A percentile compares a stretch with the other conserved stretches of the same genome.
Evolutionary conservation across 2,329 filamentous ascomycete genomes (phyloP).

Genomic region (Fusarium oligoseptatum): DNA sequence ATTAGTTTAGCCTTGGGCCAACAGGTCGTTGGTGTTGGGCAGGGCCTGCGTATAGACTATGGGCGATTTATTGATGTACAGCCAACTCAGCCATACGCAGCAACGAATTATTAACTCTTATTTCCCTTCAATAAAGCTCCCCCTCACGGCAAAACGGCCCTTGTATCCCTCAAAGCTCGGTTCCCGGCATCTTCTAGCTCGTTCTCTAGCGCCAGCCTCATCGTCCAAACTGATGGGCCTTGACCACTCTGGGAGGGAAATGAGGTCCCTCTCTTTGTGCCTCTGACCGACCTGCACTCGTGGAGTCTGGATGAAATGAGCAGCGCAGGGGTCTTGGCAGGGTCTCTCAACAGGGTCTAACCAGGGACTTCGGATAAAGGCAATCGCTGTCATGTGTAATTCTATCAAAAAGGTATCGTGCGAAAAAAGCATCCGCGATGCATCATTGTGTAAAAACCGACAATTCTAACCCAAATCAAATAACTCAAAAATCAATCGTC

Average conservation of each 20-base stretch:
- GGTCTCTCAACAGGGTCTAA: background rate
- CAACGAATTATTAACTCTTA: background rate
- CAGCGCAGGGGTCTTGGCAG: background rate
- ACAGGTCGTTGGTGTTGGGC: background rate
- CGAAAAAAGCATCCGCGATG: constrained; percentile 32
- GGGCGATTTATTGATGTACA: constrained; percentile 1
- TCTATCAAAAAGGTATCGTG: constrained; percentile 44
- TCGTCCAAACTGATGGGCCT: background rate
- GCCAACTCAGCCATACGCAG: background rate
- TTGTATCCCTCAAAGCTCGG: constrained; percentile 14
- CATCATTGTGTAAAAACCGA: constrained; percentile 24
- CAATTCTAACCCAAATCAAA: constrained; percentile 19
- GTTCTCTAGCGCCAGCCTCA: background rate
- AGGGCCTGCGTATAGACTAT: background rate
- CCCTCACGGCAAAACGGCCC: constrained; percentile 10
- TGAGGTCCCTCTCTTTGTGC: constrained; percentile 6
- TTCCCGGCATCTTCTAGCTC: background rate
- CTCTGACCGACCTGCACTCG: background rate
- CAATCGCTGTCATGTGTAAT: constrained; percentile 11
- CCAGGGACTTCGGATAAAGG: background rate
- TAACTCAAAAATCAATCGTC: constrained; percentile 9
- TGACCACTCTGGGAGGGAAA: background rate
- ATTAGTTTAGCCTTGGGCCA: background rate
- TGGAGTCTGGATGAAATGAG: constrained; percentile 5
- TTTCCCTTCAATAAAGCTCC: background rate